Percentiles rank a stretch among this genome's conserved stretches.
Conservation (phyloP, 2,329 filamentous ascomycete species). For the Alternaria conjuncta region DNA sequence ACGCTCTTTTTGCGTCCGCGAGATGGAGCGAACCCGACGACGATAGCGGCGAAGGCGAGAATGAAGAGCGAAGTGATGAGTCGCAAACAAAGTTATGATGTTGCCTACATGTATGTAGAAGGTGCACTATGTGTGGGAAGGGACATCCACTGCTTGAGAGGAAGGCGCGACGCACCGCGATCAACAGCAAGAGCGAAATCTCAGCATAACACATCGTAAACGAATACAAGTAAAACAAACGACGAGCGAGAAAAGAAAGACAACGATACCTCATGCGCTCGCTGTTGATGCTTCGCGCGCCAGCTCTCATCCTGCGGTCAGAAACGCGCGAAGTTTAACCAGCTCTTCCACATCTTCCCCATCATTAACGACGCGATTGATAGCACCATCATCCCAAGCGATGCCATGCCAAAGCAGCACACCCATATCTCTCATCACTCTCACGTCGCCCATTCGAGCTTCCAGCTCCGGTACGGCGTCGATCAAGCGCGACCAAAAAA, state of each 20-base stretch:
- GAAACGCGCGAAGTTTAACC: constrained; percentile 56
- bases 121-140: constrained; percentile 17
- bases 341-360: constrained; percentile 61
- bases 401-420: constrained; percentile 69
- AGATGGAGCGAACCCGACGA: neutral
- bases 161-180: constrained; percentile 9
- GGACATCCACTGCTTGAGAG: neutral
- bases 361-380: constrained; percentile 64
- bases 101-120: constrained; percentile 21
- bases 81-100: constrained; percentile 3
- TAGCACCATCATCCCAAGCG: constrained; percentile 66
- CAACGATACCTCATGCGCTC: neutral
- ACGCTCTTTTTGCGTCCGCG: neutral
- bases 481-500: constrained; percentile 60
- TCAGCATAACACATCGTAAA: neutral
- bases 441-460: constrained; percentile 45
- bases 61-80: neutral
- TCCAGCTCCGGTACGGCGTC: constrained; percentile 47
- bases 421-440: constrained; percentile 59
- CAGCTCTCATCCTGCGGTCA: constrained; percentile 15
- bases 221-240: neutral
- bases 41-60: neutral
- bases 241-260: neutral
- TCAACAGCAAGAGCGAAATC: neutral
- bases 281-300: neutral